Evolutionary conservation across 768 basidiomycete genomes (phyloP).

Genomic region (Phylloporus sp.): DNA sequence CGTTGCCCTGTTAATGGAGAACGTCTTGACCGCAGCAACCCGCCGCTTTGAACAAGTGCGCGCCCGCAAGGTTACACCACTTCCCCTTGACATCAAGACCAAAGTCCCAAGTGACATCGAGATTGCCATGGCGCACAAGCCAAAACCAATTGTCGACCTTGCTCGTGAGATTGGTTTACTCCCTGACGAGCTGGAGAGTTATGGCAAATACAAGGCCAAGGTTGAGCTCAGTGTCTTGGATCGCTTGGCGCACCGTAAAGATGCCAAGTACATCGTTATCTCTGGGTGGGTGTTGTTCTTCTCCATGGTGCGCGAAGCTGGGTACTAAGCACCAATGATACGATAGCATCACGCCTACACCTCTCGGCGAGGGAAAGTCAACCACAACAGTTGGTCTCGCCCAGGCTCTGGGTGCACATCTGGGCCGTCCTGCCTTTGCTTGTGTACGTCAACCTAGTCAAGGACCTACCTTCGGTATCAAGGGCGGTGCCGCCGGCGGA

Average conservation of each 20-base stretch:
- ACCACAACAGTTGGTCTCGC: slow-evolving; percentile 97
- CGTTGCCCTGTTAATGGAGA: slow-evolving; percentile 96
- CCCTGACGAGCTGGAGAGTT: slow-evolving; percentile 85
- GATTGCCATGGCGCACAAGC: slow-evolving; percentile 91
- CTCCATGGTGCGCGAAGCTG: neutral
- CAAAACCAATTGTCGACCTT: slow-evolving; percentile 82
- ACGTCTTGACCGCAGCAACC: slow-evolving; percentile 82
- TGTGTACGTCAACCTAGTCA: slow-evolving; percentile 98
- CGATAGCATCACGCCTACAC: slow-evolving; percentile 87
- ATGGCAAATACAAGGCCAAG: slow-evolving; percentile 97
- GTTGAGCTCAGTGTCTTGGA: slow-evolving; percentile 88
- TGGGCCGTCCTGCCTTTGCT: slow-evolving; percentile 89
- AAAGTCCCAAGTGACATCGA: slow-evolving; percentile 97
- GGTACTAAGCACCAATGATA: neutral
- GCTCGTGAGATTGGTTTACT: slow-evolving; percentile 86
- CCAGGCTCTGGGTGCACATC: slow-evolving; percentile 92
- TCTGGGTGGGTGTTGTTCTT: slow-evolving; percentile 58
- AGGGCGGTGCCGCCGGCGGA: slow-evolving; percentile 97
- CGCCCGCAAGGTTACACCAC: slow-evolving; percentile 67
- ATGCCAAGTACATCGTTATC: slow-evolving; percentile 96
- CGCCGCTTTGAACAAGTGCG: slow-evolving; percentile 71
- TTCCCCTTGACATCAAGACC: slow-evolving; percentile 72
- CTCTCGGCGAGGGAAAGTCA: slow-evolving; percentile 96
- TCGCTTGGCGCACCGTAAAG: slow-evolving; percentile 75
- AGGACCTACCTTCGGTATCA: slow-evolving; percentile 98